Evolutionary conservation across 345 rosid genomes (phyloP).

Genomic region (Rubroshorea leprosula): DNA sequence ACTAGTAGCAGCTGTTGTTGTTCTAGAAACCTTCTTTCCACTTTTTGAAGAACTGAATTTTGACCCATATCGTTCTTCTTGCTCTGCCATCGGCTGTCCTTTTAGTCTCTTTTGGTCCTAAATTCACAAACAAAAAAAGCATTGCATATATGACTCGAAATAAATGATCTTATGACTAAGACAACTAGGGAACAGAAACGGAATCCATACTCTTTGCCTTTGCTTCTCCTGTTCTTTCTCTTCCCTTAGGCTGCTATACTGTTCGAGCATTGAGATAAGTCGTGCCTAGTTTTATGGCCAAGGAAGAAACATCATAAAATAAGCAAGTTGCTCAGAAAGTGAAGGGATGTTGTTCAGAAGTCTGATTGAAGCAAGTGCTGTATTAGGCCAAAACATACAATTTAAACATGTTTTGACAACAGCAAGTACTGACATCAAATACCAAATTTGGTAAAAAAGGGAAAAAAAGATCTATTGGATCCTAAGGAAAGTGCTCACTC

Average conservation of each 20-base stretch:
- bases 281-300: conserved; percentile 42
- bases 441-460: no score
- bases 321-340: not conserved
- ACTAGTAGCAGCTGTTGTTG: conserved; percentile 27
- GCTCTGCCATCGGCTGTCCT: conserved; percentile 52
- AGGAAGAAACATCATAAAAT: not conserved
- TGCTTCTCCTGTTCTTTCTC: conserved; percentile 57
- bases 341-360: not conserved
- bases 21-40: conserved; percentile 41
- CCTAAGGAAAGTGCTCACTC: conserved; percentile 53
- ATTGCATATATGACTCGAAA: not conserved
- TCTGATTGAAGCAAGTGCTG: not conserved
- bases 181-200: not conserved
- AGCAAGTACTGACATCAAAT: no score
- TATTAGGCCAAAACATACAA: not conserved
- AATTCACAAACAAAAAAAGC: conserved; percentile 9
- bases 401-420: not conserved
- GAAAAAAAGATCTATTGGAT: not conserved
- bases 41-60: conserved; percentile 60
- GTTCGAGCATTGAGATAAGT: conserved; percentile 57
- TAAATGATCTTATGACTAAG: no score
- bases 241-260: conserved; percentile 40
- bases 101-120: conserved; percentile 66
- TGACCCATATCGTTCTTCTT: conserved; percentile 56
- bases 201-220: conserved; percentile 48